These are phyloP conservation scores for Ganoderma resinaceum DNA, from an alignment of 1,284 basidiomycete genomes.

Conservation along the genomic window DNA sequence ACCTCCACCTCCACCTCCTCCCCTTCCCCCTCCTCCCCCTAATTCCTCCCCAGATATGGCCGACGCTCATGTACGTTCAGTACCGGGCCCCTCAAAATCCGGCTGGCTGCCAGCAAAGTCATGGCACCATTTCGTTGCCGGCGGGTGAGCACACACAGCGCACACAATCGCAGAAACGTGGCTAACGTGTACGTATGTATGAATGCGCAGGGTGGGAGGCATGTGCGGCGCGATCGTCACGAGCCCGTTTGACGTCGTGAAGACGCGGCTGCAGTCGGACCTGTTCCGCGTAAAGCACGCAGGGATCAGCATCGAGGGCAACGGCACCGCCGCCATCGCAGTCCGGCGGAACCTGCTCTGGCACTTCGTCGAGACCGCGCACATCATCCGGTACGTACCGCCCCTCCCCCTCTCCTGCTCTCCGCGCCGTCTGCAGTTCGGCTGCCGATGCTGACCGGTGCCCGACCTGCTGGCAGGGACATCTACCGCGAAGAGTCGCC, in stretches of 20 bases:
- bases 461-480: constrained; percentile 63
- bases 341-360: constrained; percentile 70
- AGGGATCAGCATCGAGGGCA: constrained; percentile 49
- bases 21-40: constrained; percentile 1
- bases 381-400: constrained; percentile 79
- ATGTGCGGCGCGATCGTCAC: constrained; percentile 99
- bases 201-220: constrained; percentile 78
- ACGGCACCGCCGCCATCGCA: constrained; percentile 47
- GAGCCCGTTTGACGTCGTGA: constrained; percentile 97
- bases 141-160: constrained; percentile 66
- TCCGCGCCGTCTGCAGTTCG: neutral
- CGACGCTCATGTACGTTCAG: constrained; percentile 30
- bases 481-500: constrained; percentile 93
- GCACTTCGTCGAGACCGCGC: constrained; percentile 95
- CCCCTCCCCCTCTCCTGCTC: neutral
- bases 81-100: constrained; percentile 41
- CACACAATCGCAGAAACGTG: constrained; percentile 12
- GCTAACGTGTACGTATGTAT: constrained; percentile 9
- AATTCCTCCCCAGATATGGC: constrained; percentile 30
- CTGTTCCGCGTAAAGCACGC: constrained; percentile 75
- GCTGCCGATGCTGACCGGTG: neutral
- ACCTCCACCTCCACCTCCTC: constrained; percentile 17
- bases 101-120: constrained; percentile 73
- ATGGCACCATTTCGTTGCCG: constrained; percentile 87
- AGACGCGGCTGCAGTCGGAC: constrained; percentile 95